Conservation (phyloP, 2,329 filamentous ascomycete species). For the Didymellaceae sp. region DNA sequence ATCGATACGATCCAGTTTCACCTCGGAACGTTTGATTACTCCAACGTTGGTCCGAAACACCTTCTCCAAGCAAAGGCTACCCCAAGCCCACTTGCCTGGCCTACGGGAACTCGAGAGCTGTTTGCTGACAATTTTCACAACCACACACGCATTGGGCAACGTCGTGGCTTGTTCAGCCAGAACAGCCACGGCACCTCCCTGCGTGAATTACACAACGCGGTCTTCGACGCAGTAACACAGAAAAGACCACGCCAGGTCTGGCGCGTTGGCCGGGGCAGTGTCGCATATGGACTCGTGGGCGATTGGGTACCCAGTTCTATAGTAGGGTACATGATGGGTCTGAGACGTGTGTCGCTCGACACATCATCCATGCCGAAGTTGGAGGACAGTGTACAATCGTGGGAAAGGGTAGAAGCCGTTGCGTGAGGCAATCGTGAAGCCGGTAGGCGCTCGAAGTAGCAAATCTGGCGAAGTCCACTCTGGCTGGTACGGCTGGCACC, state of each 20-base stretch:
- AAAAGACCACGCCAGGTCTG: constrained; percentile 66
- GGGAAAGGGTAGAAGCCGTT: constrained; percentile 46
- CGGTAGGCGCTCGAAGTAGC: constrained; percentile 3
- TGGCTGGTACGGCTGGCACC: constrained; percentile 12
- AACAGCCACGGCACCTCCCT: constrained; percentile 71
- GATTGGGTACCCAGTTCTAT: constrained; percentile 74
- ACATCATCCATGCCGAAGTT: constrained; percentile 46
- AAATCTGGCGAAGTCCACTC: background rate
- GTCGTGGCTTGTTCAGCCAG: constrained; percentile 61
- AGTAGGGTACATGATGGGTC: constrained; percentile 93
- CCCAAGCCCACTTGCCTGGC: constrained; percentile 49
- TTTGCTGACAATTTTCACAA: constrained; percentile 49
- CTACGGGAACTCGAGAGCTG: constrained; percentile 40
- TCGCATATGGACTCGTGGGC: constrained; percentile 85
- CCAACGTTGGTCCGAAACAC: constrained; percentile 61
- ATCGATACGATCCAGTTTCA: constrained; percentile 87
- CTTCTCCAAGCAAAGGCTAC: constrained; percentile 43
- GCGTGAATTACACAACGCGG: constrained; percentile 79
- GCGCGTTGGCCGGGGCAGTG: constrained; percentile 82
- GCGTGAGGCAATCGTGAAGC: background rate
- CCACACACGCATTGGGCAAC: constrained; percentile 46
- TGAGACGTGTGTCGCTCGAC: constrained; percentile 61
- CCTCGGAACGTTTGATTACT: constrained; percentile 88
- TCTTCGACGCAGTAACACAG: constrained; percentile 86
- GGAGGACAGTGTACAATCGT: constrained; percentile 54